Evolutionary conservation across 805 yeast species (phyloP), one percentile per base, ranked within the genome.

Genomic region (Monosporozyma yasuniensis): DNA sequence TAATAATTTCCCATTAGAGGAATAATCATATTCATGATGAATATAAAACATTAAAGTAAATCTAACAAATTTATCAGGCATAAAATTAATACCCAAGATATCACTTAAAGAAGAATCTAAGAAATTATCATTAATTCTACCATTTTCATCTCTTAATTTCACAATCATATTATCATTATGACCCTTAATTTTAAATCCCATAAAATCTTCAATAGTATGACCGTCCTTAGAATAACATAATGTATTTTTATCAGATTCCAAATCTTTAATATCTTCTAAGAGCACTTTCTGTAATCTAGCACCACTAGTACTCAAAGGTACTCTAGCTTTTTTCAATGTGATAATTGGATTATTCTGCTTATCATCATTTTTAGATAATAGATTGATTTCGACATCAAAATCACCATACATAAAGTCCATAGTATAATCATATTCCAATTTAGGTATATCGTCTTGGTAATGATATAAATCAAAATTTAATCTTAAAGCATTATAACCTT

Each of bases 31-130:
- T 4, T 45, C 44, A 45, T 65, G 65, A 32, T 55, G 60, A 12
- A 66, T 54, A 38, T 54, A 54, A 49, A 64, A 60, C 57, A 62
- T 57, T 1, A 65, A 56, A 12, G 65, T 61, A 48, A 70, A 58
- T 42, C 56, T 58, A 22, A 64, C 44, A 3, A 52, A 54, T 10
- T 61, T 61, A 4, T 56, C 51, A 2, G 74, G 74, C 0, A 67
- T 61, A 25, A 65, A 62, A 54, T 70, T 73, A n/a, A 68, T 50
- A 1, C 63, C 56, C n/a, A 71, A 42, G 0, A 66, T 39, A 9
- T 68, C 62, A 2, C 56, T 47, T 1, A 71, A 42, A 2, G 66
- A 52, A 32, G 52, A 23, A 19, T 58, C 61, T 21, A 61, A 51
- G 42, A 56, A 53, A 3, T 52, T 42, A 28, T 42, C 45, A 28